Evolutionary conservation across 306 rosid genomes (phyloP).

Genomic region (Rosa chinensis): DNA sequence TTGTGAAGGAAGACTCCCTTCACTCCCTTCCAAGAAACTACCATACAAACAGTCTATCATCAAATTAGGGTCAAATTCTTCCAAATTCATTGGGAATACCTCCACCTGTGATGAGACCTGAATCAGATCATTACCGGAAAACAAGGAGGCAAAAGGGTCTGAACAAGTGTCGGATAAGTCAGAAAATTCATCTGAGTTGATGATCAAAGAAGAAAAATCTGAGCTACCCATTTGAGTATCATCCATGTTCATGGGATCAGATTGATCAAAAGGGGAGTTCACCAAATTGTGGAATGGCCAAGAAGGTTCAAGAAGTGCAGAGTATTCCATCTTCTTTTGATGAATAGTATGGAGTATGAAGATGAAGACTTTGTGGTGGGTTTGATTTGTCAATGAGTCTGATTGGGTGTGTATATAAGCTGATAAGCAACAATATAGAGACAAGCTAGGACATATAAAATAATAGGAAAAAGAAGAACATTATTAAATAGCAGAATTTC

Average conservation of each 20-base stretch:
- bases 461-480: neutral
- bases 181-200: slow-evolving; percentile 18
- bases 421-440: neutral
- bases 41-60: slow-evolving; percentile 14
- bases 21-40: slow-evolving; percentile 35
- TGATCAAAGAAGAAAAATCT: slow-evolving; percentile 34
- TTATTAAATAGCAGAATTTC: neutral
- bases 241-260: slow-evolving; percentile 33
- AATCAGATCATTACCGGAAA: slow-evolving; percentile 25
- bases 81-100: slow-evolving; percentile 36
- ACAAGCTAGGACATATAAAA: slow-evolving; percentile 6
- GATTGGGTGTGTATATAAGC: neutral
- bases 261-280: slow-evolving; percentile 33
- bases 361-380: slow-evolving; percentile 11
- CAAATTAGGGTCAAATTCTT: slow-evolving; percentile 28
- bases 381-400: slow-evolving; percentile 7
- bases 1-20: slow-evolving; percentile 26
- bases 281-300: slow-evolving; percentile 34
- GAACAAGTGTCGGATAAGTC: slow-evolving; percentile 20
- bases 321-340: slow-evolving; percentile 35
- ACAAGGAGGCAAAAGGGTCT: slow-evolving; percentile 21
- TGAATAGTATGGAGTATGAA: neutral
- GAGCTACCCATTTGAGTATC: slow-evolving; percentile 24
- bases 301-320: slow-evolving; percentile 31
- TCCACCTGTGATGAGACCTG: slow-evolving; percentile 36